Base-by-base conservation (phyloP, 176 grass and related monocot genomes). In the Dendrocalamus sinicus region DNA sequence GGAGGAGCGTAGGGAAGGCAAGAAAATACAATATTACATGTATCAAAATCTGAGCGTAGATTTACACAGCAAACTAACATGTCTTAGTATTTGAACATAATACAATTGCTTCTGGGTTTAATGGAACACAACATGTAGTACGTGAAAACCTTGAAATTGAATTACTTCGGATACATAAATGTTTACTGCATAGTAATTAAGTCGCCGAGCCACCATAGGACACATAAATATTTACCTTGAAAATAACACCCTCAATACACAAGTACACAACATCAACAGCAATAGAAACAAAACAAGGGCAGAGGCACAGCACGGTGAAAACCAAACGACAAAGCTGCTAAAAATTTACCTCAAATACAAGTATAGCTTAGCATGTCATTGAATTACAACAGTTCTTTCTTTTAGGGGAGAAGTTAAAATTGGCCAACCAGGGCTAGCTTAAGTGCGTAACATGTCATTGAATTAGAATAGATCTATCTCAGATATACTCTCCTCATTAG, bases 401-500 rank as follows among this genome's bases (percentile, higher is more conserved):
- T 60, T 60, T 24, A 23, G 60, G 55, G 23, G 60, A 28, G 23
- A 63, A 66, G 14, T 66, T 7, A 35, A 37, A 66, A 62, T 26
- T 62, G 59, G n/a, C 59, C 23, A 66, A 11, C 61, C 24, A 30
- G 24, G 12, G 32, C 60, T 83, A 75, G 44, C 19, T 75, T 55
- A 55, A 55, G 17, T 55, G 16, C 0, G 19, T 52, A n/a, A 30
- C 59, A 75, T 28, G 7, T 78, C 26, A 61, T 12, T 45, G 37
- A 17, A 82, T 58, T 58, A 3, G 39, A 63, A 50, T 37, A 85
- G 9, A n/a, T 85, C 22, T 15, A 75, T 30, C 61, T 64, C 61
- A 26, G 12, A 62, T 74, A 39, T 20, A 70, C 45, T 53, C 37
- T 76, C 0, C 19, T 28, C 28, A 53, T 32, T 57, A 37, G 14